phyloP scores from a whole-genome alignment of 495 filamentous ascomycete species.

The Penicillium pancosmium region DNA sequence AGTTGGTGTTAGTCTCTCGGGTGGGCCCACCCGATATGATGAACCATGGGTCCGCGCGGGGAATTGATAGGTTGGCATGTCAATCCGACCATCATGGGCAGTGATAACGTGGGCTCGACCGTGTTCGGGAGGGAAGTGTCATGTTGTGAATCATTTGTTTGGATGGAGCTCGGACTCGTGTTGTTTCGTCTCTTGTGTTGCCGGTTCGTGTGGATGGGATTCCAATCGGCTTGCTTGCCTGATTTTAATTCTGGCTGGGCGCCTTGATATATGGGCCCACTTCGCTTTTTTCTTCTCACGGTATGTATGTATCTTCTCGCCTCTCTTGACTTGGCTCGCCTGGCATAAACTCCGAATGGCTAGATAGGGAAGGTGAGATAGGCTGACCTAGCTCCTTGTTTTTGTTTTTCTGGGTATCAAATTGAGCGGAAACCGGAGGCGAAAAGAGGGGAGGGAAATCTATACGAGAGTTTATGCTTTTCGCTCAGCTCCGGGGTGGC shows the following conservation, averaged over 20 bases:
- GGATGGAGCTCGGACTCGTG: background rate
- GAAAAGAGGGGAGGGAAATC: no score
- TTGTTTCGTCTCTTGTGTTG: background rate
- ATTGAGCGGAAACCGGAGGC: background rate
- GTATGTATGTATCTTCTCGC: background rate
- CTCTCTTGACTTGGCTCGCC: background rate
- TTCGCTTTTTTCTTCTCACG: background rate
- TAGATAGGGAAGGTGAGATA: background rate
- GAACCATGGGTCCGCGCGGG: background rate
- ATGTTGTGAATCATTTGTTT: background rate
- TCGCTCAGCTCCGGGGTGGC: no score
- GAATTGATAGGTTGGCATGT: background rate
- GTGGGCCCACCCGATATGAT: background rate
- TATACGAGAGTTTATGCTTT: background rate
- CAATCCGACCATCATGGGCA: background rate
- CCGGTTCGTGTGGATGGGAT: background rate
- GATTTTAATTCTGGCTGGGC: constrained; percentile 1
- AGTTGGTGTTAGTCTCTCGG: background rate
- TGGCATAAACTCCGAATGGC: background rate
- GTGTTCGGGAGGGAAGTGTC: background rate
- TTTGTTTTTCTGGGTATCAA: background rate
- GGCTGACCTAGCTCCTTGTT: background rate
- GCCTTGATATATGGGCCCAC: background rate
- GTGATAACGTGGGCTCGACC: no score
- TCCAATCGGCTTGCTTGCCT: background rate